These are phyloP conservation scores for Tetratostichococcus sp. DNA, from an alignment of 139 green algal species.

Conservation along the genomic window DNA sequence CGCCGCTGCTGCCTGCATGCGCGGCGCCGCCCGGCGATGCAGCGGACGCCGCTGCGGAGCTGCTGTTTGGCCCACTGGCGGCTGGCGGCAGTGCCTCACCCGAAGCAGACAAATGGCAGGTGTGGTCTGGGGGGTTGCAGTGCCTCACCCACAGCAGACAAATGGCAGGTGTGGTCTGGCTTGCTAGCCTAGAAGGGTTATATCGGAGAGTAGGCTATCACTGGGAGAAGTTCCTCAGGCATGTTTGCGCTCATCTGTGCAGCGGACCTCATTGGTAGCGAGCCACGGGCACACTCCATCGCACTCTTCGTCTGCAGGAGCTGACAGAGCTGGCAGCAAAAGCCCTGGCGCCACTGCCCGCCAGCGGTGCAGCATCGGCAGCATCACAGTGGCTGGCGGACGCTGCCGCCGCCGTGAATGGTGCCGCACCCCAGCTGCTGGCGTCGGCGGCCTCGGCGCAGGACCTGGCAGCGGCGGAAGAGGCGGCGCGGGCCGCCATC, in stretches of 20 bases:
- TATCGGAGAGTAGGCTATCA: no score
- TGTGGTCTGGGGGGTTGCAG: no score
- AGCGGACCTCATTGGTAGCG: no score
- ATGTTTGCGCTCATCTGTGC: no score
- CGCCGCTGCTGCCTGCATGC: slow-evolving; percentile 44
- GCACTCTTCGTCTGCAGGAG: slow-evolving; percentile 29
- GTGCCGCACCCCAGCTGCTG: slow-evolving; percentile 44
- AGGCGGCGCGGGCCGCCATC: slow-evolving; percentile 42
- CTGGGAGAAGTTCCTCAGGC: no score
- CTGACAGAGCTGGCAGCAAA: neutral
- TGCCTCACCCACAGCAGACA: slow-evolving; percentile 22
- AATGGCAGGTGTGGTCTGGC: slow-evolving; percentile 21
- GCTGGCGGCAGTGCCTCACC: slow-evolving; percentile 3
- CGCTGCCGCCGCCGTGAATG: slow-evolving; percentile 32
- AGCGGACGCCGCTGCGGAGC: slow-evolving; percentile 38
- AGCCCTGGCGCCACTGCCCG: slow-evolving; percentile 36
- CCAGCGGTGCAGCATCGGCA: slow-evolving; percentile 43
- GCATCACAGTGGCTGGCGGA: slow-evolving; percentile 58
- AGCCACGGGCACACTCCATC: no score
- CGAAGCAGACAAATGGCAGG: slow-evolving; percentile 34
- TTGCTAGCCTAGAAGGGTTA: no score
- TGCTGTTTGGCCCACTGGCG: slow-evolving; percentile 47
- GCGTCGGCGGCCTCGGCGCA: slow-evolving; percentile 19
- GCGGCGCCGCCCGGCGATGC: slow-evolving; percentile 36
- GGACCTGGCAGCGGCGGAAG: slow-evolving; percentile 49